These are phyloP conservation scores for Stropharia rugosoannulata DNA, from an alignment of 768 basidiomycete species.

Conservation along the genomic window DNA sequence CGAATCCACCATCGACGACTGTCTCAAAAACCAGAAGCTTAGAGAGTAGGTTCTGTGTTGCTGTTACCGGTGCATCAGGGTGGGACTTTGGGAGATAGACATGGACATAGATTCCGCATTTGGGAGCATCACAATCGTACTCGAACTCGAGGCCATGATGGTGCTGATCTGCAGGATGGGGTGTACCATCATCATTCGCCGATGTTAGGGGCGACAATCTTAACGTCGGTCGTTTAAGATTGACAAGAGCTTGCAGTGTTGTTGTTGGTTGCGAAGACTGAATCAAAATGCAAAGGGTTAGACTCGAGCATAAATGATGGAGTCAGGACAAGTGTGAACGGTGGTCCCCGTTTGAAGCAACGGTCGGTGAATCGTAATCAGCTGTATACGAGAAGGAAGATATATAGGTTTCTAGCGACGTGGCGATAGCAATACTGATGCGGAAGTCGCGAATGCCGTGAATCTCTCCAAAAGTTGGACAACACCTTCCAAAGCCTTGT, in stretches of 20 bases:
- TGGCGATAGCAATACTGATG: not conserved
- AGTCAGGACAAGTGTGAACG: not conserved
- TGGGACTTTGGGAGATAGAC: slow-evolving; percentile 69
- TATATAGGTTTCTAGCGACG: not conserved
- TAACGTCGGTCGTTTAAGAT: slow-evolving; percentile 88
- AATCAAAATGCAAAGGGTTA: slow-evolving; percentile 1
- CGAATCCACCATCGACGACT: slow-evolving; percentile 83
- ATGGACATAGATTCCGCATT: slow-evolving; percentile 77
- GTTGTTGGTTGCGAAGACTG: slow-evolving; percentile 85
- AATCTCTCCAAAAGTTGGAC: not conserved
- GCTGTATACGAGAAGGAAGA: not conserved
- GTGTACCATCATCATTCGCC: slow-evolving; percentile 39
- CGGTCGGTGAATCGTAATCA: not conserved
- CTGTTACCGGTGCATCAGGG: slow-evolving; percentile 46
- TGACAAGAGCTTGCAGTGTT: slow-evolving; percentile 91
- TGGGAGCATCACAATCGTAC: slow-evolving; percentile 89
- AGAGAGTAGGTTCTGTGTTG: slow-evolving; percentile 33
- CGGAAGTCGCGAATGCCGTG: not conserved
- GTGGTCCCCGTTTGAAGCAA: not conserved
- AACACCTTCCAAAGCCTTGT: not conserved
- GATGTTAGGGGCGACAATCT: slow-evolving; percentile 66
- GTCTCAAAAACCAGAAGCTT: slow-evolving; percentile 60
- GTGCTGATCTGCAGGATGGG: slow-evolving; percentile 34
- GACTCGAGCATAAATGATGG: not conserved
- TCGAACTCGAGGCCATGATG: slow-evolving; percentile 84